These are phyloP conservation scores for Penicillium expansum DNA, from an alignment of 2,329 filamentous ascomycete species.

Conservation along the genomic window DNA sequence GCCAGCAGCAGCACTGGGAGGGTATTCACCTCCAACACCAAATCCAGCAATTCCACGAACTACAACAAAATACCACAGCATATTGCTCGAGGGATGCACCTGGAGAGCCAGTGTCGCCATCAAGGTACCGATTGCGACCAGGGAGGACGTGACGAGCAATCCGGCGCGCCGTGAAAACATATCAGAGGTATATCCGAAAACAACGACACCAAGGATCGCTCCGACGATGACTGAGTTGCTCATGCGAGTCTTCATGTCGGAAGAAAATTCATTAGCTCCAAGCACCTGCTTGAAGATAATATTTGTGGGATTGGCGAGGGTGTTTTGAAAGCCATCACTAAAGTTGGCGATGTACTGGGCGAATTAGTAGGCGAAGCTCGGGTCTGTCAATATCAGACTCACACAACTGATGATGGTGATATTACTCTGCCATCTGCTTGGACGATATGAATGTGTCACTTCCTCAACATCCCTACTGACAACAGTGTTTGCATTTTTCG, in stretches of 20 bases:
- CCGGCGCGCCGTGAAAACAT: conserved; percentile 30
- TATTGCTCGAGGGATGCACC: conserved; percentile 32
- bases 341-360: conserved; percentile 33
- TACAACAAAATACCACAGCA: conserved; percentile 41
- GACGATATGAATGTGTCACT: conserved; percentile 15
- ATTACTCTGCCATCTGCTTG: conserved; percentile 28
- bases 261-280: conserved; percentile 21
- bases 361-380: not conserved
- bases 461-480: conserved; percentile 1
- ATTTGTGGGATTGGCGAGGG: conserved; percentile 33
- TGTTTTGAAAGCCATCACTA: conserved; percentile 34
- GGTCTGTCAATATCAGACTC: conserved; percentile 3
- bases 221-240: conserved; percentile 32
- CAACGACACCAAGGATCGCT: conserved; percentile 30
- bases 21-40: conserved; percentile 41
- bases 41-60: conserved; percentile 40
- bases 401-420: conserved; percentile 32
- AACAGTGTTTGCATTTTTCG: conserved; percentile 11
- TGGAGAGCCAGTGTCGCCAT: conserved; percentile 41
- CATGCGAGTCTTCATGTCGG: conserved; percentile 32
- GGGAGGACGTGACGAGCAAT: conserved; percentile 29
- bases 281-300: conserved; percentile 33
- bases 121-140: conserved; percentile 30
- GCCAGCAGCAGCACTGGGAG: conserved; percentile 38
- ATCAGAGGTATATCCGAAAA: conserved; percentile 29